Evolutionary conservation across 1,139 yeast genomes (phyloP).

Genomic region (Starmera stellimalicola): DNA sequence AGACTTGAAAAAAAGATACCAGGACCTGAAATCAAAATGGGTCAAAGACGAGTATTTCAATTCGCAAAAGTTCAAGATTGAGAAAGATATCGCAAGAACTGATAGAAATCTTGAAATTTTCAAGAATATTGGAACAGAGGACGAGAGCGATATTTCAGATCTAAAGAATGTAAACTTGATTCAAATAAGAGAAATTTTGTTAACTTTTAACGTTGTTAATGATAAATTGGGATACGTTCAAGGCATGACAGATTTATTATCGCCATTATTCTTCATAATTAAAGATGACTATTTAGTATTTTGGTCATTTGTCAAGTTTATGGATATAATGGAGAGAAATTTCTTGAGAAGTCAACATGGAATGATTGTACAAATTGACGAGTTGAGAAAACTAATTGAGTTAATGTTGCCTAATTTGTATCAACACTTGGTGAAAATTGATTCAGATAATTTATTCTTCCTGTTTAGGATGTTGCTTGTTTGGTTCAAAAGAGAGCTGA

Average conservation of each 20-base stretch:
- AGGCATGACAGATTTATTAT: conserved; percentile 91
- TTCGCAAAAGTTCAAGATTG: conserved; percentile 83
- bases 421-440: conserved; percentile 77
- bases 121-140: conserved; percentile 35
- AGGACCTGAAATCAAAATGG: conserved; percentile 62
- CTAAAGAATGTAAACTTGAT: conserved; percentile 62
- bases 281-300: conserved; percentile 74
- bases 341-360: conserved; percentile 89
- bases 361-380: conserved; percentile 79
- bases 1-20: conserved; percentile 56
- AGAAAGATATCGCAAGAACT: conserved; percentile 88
- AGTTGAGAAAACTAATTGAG: conserved; percentile 75
- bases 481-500: conserved; percentile 91
- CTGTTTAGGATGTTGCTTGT: conserved; percentile 91
- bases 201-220: conserved; percentile 82
- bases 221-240: conserved; percentile 87
- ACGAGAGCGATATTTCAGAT: conserved; percentile 45
- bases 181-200: conserved; percentile 64
- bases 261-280: conserved; percentile 73
- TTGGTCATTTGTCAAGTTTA: conserved; percentile 81
- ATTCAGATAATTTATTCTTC: conserved; percentile 82
- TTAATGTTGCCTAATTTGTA: conserved; percentile 82
- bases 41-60: conserved; percentile 59
- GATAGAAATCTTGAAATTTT: conserved; percentile 70
- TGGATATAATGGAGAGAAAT: conserved; percentile 95